Conservation (phyloP, 1,139 yeast genomes). For the Scheffersomyces stambukii region DNA sequence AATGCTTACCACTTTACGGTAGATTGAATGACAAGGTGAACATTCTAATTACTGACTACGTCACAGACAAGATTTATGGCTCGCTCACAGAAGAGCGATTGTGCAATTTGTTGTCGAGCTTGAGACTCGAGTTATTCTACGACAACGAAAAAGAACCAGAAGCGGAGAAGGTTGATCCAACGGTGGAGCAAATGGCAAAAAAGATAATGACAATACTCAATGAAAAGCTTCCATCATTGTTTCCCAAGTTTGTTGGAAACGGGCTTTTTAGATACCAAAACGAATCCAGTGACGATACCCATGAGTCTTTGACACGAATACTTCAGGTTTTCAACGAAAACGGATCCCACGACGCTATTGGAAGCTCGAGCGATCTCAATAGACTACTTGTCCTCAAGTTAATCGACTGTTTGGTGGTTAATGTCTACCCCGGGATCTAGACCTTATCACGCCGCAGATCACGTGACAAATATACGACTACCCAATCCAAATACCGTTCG, state of each 20-base stretch:
- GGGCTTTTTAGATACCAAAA: background rate
- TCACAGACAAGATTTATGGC: slow-evolving; percentile 13
- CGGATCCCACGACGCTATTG: too few relatives aligned
- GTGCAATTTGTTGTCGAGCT: slow-evolving; percentile 8
- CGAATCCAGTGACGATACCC: background rate
- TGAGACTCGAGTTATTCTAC: slow-evolving; percentile 4
- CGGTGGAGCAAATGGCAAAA: background rate
- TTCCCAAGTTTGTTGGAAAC: too few relatives aligned
- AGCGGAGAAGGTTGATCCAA: background rate
- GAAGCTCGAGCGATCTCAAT: too few relatives aligned
- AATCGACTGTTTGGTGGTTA: slow-evolving; percentile 26
- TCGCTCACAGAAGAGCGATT: slow-evolving; percentile 17
- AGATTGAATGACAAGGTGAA: slow-evolving; percentile 16
- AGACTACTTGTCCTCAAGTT: slow-evolving; percentile 25
- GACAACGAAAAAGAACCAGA: slow-evolving; percentile 4
- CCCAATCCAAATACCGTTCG: too few relatives aligned
- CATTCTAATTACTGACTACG: slow-evolving; percentile 12
- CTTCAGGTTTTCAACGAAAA: background rate
- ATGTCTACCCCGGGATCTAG: slow-evolving; percentile 27
- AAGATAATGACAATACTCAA: background rate
- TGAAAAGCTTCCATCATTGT: background rate
- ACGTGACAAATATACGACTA: too few relatives aligned
- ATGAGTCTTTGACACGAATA: background rate
- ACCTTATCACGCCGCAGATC: too few relatives aligned
- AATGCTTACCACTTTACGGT: slow-evolving; percentile 10